phyloP scores from a whole-genome alignment of 1,284 basidiomycete species.

The Heimioporus punctisporus region DNA sequence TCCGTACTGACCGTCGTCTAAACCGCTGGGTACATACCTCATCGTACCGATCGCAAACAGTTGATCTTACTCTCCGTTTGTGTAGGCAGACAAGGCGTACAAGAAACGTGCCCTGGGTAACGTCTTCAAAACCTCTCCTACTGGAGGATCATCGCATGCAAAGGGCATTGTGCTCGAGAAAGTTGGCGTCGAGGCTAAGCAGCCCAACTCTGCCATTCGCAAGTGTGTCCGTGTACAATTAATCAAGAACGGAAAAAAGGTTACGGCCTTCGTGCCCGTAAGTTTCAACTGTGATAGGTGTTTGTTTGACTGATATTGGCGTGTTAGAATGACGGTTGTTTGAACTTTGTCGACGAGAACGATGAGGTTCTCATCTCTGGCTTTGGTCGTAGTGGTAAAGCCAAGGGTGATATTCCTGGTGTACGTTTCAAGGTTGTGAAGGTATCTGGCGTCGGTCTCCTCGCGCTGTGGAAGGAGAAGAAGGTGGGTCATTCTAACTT shows the following conservation, averaged over 20 bases:
- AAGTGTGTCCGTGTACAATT: slow-evolving; percentile 99
- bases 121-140: slow-evolving; percentile 99
- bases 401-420: slow-evolving; percentile 97
- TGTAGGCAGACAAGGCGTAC: slow-evolving; percentile 96
- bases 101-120: slow-evolving; percentile 99
- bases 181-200: slow-evolving; percentile 94
- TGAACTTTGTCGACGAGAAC: slow-evolving; percentile 99
- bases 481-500: slow-evolving; percentile 62
- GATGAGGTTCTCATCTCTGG: slow-evolving; percentile 99
- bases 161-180: slow-evolving; percentile 99
- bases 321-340: slow-evolving; percentile 94
- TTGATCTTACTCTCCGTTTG: slow-evolving; percentile 9
- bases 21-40: slow-evolving; percentile 89
- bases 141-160: slow-evolving; percentile 99
- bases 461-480: slow-evolving; percentile 99
- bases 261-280: slow-evolving; percentile 83
- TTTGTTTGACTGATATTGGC: slow-evolving; percentile 14
- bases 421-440: slow-evolving; percentile 99
- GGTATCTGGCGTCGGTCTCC: slow-evolving; percentile 98
- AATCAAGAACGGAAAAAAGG: slow-evolving; percentile 99
- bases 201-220: slow-evolving; percentile 99
- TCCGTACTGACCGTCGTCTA: slow-evolving; percentile 92
- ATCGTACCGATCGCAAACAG: slow-evolving; percentile 5
- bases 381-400: slow-evolving; percentile 99
- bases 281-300: slow-evolving; percentile 19